phyloP scores from a whole-genome alignment of 257 asterid genomes.

The Ehretia macrophylla region DNA sequence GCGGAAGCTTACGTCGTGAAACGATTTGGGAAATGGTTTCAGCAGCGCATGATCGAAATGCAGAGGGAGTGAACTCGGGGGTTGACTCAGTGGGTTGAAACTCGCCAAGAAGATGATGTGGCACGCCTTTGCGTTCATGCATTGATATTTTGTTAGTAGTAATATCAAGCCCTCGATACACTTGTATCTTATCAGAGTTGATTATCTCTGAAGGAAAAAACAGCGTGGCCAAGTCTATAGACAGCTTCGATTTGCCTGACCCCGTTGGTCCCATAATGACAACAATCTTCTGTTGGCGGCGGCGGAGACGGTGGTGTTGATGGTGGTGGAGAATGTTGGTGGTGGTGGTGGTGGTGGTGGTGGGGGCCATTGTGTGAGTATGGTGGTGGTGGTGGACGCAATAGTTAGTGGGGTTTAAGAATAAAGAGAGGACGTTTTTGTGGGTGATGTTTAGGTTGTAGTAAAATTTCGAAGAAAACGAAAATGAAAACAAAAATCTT shows the following conservation, averaged over 20 bases:
- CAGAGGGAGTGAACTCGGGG: constrained; percentile 58
- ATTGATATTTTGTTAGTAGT: constrained; percentile 76
- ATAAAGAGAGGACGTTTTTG: constrained; percentile 3
- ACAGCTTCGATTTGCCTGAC: constrained; percentile 81
- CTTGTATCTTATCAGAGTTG: constrained; percentile 89
- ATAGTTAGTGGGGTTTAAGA: neutral
- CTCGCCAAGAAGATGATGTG: constrained; percentile 76
- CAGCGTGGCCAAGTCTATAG: constrained; percentile 64
- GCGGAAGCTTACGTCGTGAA: constrained; percentile 35
- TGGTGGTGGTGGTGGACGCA: constrained; percentile 12
- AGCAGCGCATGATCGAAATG: constrained; percentile 41
- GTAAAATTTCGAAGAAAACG: constrained; percentile 13
- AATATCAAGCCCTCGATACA: constrained; percentile 53
- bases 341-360: constrained; percentile 11
- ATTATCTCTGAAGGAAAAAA: constrained; percentile 66
- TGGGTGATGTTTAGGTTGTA: constrained; percentile 3
- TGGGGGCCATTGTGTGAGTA: constrained; percentile 21
- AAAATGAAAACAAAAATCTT: constrained; percentile 20
- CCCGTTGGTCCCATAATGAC: constrained; percentile 89
- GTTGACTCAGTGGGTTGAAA: constrained; percentile 51
- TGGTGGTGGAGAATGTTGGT: constrained; percentile 2
- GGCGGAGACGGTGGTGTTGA: constrained; percentile 6
- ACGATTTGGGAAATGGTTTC: constrained; percentile 31
- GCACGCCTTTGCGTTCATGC: constrained; percentile 46
- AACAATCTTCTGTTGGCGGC: constrained; percentile 42